These are phyloP conservation scores for Omphalea diandra DNA, from an alignment of 441 rosid species.

Conservation along the genomic window DNA sequence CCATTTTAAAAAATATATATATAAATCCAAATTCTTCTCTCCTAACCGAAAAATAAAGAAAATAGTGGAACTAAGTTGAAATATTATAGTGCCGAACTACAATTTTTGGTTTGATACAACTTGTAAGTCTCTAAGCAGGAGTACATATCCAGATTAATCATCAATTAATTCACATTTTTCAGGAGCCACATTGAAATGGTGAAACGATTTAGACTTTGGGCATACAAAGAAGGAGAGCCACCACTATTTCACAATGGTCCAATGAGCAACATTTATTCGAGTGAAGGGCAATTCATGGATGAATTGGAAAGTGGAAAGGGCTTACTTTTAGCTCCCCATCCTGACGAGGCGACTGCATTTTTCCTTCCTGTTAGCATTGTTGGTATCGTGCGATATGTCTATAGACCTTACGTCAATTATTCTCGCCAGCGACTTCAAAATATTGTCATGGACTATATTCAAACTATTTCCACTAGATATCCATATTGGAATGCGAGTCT, in stretches of 20 bases:
- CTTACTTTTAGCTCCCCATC: conserved; percentile 45
- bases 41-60: too few species aligned
- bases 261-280: conserved; percentile 55
- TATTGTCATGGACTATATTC: conserved; percentile 52
- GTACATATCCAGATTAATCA: too few species aligned
- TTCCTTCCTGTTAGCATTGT: conserved; percentile 63
- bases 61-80: too few species aligned
- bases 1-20: too few species aligned
- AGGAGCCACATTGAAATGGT: conserved; percentile 85
- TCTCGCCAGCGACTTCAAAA: conserved; percentile 53
- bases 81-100: too few species aligned
- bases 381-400: conserved; percentile 44
- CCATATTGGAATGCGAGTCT: conserved; percentile 66
- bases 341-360: conserved; percentile 53
- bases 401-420: conserved; percentile 48
- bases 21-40: too few species aligned
- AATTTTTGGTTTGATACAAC: too few species aligned
- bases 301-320: conserved; percentile 47
- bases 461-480: conserved; percentile 42
- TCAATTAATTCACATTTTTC: too few species aligned
- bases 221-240: conserved; percentile 71
- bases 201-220: conserved; percentile 71
- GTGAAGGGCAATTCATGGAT: conserved; percentile 71
- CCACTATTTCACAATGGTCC: conserved; percentile 75
- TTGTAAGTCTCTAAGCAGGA: too few species aligned